A percentile compares a stretch with the other conserved stretches of the same genome.
phyloP scores from a whole-genome alignment of 1,284 basidiomycete genomes.

The Wallemia mellicola region DNA sequence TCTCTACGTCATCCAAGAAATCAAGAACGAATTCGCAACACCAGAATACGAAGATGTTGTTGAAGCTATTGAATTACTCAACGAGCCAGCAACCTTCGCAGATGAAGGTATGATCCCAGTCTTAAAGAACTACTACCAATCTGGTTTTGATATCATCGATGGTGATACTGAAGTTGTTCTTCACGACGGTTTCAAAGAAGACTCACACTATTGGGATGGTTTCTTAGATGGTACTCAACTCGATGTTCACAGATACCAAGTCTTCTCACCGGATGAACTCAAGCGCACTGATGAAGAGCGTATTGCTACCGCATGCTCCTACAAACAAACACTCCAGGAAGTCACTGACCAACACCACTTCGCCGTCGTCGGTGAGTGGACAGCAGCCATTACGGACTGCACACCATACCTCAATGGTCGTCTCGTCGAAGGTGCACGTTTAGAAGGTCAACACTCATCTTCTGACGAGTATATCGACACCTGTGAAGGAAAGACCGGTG shows the following conservation, averaged over 20 bases:
- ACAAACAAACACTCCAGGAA: slow-evolving; percentile 15
- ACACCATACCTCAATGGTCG: not conserved
- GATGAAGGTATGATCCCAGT: slow-evolving; percentile 24
- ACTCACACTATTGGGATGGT: slow-evolving; percentile 28
- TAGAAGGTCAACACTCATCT: not conserved
- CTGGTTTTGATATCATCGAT: slow-evolving; percentile 27
- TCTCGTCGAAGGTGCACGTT: not conserved
- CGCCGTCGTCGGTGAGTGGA: slow-evolving; percentile 17
- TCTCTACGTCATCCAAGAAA: slow-evolving; percentile 29
- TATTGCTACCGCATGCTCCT: slow-evolving; percentile 17
- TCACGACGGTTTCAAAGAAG: slow-evolving; percentile 37
- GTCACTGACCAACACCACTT: slow-evolving; percentile 19
- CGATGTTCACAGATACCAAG: slow-evolving; percentile 57
- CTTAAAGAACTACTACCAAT: slow-evolving; percentile 30
- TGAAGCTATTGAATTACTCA: slow-evolving; percentile 16
- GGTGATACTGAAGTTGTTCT: slow-evolving; percentile 31
- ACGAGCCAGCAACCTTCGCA: slow-evolving; percentile 48
- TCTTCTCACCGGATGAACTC: slow-evolving; percentile 33
- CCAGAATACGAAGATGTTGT: slow-evolving; percentile 29
- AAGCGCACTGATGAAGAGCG: slow-evolving; percentile 26
- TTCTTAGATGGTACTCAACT: slow-evolving; percentile 41
- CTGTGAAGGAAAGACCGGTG: slow-evolving; percentile 31
- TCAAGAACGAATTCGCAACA: slow-evolving; percentile 14
- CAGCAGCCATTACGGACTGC: not conserved
- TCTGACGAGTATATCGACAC: slow-evolving; percentile 21